Evolutionary conservation across 129 eudicot genomes (phyloP), one percentile per base, ranked within the genome.

Genomic region (Arctium lappa): DNA sequence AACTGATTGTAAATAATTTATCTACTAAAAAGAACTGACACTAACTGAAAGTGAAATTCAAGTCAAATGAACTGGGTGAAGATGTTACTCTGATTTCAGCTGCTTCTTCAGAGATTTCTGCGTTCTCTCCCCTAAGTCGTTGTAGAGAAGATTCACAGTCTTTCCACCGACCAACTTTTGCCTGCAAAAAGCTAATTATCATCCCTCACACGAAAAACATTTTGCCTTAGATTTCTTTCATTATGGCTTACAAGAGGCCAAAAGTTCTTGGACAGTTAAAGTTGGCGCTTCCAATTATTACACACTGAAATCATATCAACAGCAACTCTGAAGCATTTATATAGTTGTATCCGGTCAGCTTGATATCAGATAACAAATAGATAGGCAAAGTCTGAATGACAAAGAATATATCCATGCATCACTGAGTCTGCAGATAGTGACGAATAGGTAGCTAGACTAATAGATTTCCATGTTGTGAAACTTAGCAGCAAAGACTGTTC

Each of bases 71-170:
- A 50, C 1, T 8, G 37, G 15, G 72, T 74, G 56, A 72, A 82
- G 40, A 50, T 1, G 37, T 88, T 90, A 89, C 98, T 87, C 86
- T 86, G 56, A 94, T 94, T 81, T 90, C 95, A 77, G 89, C 89
- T 33, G 95, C 93, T 86, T 92, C 98, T 66, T 71, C 85, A 6
- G 84, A 81, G 63, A 94, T 88, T 44, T 90, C 80, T 8, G 90
- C 90, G 62, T 88, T 84, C 74, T 85, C 48, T 50, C 98, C 98
- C 80, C 97, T 87, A 72, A 91, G 97, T 79, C 83, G 70, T 36
- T 85, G 90, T 39, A 94, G 81, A 71, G 97, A 85, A 77, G 84
- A 82, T 76, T 86, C 93, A 36, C 86, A 84, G 39, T 86, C 92
- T 81, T 88, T 82, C 90, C 91, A 86, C 38, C 40, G 31, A 53